Evolutionary conservation across 176 grass and related monocot species (phyloP).

Genomic region (Zoysia japonica): DNA sequence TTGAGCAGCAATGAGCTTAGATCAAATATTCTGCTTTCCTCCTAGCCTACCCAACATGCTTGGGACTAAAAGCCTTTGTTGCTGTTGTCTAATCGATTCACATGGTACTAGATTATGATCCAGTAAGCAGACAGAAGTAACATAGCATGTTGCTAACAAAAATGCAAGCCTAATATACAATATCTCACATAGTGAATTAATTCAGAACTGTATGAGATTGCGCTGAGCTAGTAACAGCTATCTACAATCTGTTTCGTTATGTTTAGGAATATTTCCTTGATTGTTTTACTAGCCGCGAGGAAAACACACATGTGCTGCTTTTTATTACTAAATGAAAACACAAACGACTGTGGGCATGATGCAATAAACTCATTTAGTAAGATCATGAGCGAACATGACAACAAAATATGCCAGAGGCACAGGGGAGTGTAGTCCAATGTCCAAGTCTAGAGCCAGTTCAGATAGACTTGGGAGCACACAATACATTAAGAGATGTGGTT

Average conservation of each 20-base stretch:
- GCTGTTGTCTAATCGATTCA: not conserved
- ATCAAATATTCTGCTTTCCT: constrained; percentile 2
- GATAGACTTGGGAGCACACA: not conserved
- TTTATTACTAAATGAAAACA: constrained; percentile 15
- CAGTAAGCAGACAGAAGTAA: not conserved
- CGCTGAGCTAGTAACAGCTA: not conserved
- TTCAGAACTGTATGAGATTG: constrained; percentile 7
- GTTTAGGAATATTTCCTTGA: not conserved
- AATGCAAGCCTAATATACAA: not conserved
- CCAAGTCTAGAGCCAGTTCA: not conserved
- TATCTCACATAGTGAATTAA: not conserved
- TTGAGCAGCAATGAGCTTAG: constrained; percentile 3
- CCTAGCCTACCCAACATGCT: not conserved
- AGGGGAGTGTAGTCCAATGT: constrained; percentile 13
- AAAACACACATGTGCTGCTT: not conserved
- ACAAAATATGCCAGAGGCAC: not conserved
- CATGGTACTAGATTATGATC: not conserved
- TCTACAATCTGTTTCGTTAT: not conserved
- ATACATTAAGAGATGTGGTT: not conserved
- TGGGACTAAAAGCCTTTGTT: no score
- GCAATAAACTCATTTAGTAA: not conserved
- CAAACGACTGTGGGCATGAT: no score
- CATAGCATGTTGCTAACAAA: not conserved
- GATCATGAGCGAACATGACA: not conserved
- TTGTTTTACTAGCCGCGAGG: not conserved